A percentile compares a stretch with the other conserved stretches of the same genome.
Conservation (phyloP, 192 early-diverging fungal species). For the Hyaloraphidium curvatum region DNA sequence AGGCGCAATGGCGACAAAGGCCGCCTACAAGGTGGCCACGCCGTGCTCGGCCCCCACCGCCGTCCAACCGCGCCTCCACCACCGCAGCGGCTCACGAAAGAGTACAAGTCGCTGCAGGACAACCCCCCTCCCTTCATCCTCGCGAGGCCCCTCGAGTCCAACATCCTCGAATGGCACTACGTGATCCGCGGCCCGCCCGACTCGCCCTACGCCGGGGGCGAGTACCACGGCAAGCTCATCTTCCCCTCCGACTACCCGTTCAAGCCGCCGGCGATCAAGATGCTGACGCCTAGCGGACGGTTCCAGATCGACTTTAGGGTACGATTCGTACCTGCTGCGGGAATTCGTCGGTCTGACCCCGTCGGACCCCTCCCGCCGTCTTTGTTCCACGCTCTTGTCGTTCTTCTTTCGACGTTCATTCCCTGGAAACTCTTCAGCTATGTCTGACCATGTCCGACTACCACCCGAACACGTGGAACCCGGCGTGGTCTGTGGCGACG, state of each 20-base stretch:
- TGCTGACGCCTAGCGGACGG: slow-evolving; percentile 55
- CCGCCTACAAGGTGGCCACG: slow-evolving; percentile 50
- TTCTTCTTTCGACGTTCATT: no score
- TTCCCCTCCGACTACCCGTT: slow-evolving; percentile 95
- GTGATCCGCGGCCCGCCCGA: slow-evolving; percentile 90
- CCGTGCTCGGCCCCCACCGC: slow-evolving; percentile 72
- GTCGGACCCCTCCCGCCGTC: no score
- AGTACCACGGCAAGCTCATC: slow-evolving; percentile 83
- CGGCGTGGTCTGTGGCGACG: slow-evolving; percentile 90
- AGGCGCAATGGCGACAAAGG: slow-evolving; percentile 71
- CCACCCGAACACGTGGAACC: slow-evolving; percentile 71
- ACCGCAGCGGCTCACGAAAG: slow-evolving; percentile 41
- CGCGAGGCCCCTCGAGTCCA: slow-evolving; percentile 77
- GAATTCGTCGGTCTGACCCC: no score
- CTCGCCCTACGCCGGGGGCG: slow-evolving; percentile 69
- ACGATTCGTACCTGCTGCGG: no score
- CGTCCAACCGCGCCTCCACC: slow-evolving; percentile 76
- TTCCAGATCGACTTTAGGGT: slow-evolving; percentile 83
- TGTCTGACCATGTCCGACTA: slow-evolving; percentile 97
- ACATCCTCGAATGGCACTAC: slow-evolving; percentile 97
- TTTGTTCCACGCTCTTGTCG: no score
- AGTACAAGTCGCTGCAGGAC: slow-evolving; percentile 52
- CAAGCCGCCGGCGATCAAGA: slow-evolving; percentile 70
- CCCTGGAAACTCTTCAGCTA: no score
- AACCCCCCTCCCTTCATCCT: slow-evolving; percentile 76